Evolutionary conservation across 2,329 filamentous ascomycete genomes (phyloP), one percentile per base, ranked within the genome.

Genomic region (Aspergillus intermedius): DNA sequence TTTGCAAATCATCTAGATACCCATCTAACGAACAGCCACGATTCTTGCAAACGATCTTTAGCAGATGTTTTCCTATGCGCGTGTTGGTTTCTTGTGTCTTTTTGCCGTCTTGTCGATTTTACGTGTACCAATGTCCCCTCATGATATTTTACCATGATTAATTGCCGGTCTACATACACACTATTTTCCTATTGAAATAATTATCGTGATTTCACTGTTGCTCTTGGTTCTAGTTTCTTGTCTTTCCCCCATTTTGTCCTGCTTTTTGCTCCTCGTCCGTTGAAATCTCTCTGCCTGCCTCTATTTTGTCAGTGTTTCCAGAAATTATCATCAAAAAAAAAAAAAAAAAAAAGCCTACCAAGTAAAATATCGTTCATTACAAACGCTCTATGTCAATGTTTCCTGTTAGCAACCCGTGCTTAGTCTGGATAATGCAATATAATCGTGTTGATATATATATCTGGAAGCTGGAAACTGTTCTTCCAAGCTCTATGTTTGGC

Each of bases 1-100:
- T 60, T 64, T 86, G 48, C 81, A 84, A 67, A 74, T 75, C 47
- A 81, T 79, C 52, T 77, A 63, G 67, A 50, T 49, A 37, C 49
- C 35, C 23, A 49, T 52, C 45, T 64, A 50, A 65, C 53, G 62
- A 63, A 54, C 54, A 50, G 53, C 48, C 49, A 60, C 45, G 58
- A 60, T 44, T 55, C 48, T 48, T 23, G 12, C 8, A 25, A 21
- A 25, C 23, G 37, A 12, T 19, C 19, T 12, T 19, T 40, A 15
- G 15, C 10, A 40, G 10, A 19, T 21, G 34, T 10, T 42, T 28
- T 28, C 8, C 22, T 28, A 19, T 45, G 19, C 15, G 4, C 9
- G 10, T 40, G 7, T 40, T 19, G 10, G 15, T 17, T 19, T 40
- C 37, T 10, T 40, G 4, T 40, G 37, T 40, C 37, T n/a, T 19